phyloP scores from a whole-genome alignment of 1,139 yeast genomes.

The Hansenula anomala region DNA sequence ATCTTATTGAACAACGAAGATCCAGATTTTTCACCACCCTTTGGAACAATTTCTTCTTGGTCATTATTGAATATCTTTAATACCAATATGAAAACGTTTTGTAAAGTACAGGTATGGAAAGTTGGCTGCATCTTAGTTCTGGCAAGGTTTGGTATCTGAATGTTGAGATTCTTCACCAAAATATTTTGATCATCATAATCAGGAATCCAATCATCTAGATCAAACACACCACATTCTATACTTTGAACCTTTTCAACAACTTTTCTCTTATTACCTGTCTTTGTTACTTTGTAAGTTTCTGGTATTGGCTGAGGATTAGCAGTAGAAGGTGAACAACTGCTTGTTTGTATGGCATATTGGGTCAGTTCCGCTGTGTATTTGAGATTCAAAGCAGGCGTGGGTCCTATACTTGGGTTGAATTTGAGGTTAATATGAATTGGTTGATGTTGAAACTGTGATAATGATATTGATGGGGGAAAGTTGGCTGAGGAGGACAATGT shows the following conservation, averaged over 20 bases:
- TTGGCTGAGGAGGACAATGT: background rate
- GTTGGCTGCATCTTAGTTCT: slow-evolving; percentile 8
- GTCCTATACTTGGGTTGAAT: slow-evolving; percentile 4
- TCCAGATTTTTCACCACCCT: no score
- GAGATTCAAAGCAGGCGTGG: slow-evolving; percentile 2
- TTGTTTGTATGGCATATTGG: slow-evolving; percentile 14
- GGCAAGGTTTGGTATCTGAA: slow-evolving; percentile 9
- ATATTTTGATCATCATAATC: slow-evolving; percentile 8
- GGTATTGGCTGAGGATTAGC: background rate
- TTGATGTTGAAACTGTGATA: background rate
- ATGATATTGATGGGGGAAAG: background rate
- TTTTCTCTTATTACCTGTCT: background rate
- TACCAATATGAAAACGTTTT: slow-evolving; percentile 12
- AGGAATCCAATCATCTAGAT: slow-evolving; percentile 14
- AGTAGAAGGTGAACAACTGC: slow-evolving; percentile 8
- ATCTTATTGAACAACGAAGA: no score
- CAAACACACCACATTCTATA: background rate
- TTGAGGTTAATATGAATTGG: slow-evolving; percentile 8
- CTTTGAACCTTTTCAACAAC: background rate
- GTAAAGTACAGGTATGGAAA: slow-evolving; percentile 17
- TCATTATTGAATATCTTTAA: background rate
- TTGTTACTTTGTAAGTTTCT: background rate
- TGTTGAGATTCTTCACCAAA: slow-evolving; percentile 3
- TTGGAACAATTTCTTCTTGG: no score
- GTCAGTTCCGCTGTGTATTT: slow-evolving; percentile 2